Base-by-base conservation (phyloP, 148 eudicot species). In the Cornus kousa region DNA sequence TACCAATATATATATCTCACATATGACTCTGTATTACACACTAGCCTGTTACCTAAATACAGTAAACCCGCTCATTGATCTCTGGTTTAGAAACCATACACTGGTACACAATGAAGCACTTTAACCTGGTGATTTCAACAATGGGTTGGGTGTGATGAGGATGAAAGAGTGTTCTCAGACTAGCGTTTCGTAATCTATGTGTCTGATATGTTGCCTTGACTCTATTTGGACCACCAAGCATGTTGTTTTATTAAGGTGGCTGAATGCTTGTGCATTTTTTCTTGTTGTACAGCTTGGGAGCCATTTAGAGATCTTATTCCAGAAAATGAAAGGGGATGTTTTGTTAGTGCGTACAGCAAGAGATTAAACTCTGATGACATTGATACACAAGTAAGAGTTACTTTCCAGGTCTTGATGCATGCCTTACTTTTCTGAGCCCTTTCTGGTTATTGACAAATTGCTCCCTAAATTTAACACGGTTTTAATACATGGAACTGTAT, bases 301-400 rank as follows among this genome's bases (percentile, higher is more conserved):
- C 85, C 88, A 77, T 96, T 93, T 82, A 90, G 98, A 87, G 99
- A 96, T 92, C 91, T 90, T 43, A 92, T 96, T 75, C 99, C 99
- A 37, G 99, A 93, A 82, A 87, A 87, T 72, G 98, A 96, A 86
- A 88, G 98, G 83, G 93, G 83, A 71, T 89, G 95, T 77, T 89
- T 96, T 72, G 72, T 96, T 17, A 78, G 83, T 74, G 98, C 98
- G 73, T 96, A 96, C 86, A 90, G 89, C 86, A 96, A 91, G 90
- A 91, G 95, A 82, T 87, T 93, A 73, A 90, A 93, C 74, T 94
- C 97, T 70, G 91, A 88, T 82, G 90, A 92, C 86, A 39, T 80
- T 83, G 90, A 92, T 79, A 90, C 90, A 83, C 97, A 96, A 89
- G 99, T 93, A 83, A 87, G 86, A 62, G 17, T 72, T 48, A 9